These are phyloP conservation scores for Stemphylium beticola DNA, from an alignment of 2,329 filamentous ascomycete species.

Conservation along the genomic window DNA sequence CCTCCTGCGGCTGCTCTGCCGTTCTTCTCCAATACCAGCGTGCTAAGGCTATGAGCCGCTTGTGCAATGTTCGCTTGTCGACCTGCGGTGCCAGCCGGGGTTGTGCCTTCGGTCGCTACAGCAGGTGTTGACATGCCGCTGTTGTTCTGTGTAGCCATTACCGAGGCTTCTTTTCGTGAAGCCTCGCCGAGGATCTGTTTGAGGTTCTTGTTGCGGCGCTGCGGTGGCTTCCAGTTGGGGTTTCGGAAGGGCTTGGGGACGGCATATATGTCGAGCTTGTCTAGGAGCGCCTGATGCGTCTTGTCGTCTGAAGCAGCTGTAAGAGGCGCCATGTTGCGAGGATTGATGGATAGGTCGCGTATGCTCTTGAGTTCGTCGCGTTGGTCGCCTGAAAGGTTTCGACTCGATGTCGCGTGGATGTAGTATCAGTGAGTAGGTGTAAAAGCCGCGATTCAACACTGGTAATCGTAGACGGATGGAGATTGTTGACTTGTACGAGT, in stretches of 20 bases:
- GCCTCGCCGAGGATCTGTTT: constrained; percentile 94
- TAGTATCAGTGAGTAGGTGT: neutral
- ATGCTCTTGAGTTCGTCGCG: constrained; percentile 2
- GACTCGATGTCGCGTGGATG: neutral
- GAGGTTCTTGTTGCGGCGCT: constrained; percentile 98
- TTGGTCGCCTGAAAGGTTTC: neutral
- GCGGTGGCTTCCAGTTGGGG: constrained; percentile 85
- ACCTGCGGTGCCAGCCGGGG: constrained; percentile 70
- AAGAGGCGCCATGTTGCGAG: constrained; percentile 60
- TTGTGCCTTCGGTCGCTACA: constrained; percentile 43
- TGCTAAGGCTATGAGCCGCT: constrained; percentile 83
- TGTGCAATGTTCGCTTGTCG: constrained; percentile 74
- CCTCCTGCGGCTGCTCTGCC: constrained; percentile 44
- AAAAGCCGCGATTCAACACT: neutral
- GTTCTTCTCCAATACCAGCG: constrained; percentile 86
- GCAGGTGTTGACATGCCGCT: constrained; percentile 76
- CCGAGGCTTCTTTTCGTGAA: constrained; percentile 85
- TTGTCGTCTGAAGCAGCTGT: constrained; percentile 77
- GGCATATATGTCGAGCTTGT: constrained; percentile 88
- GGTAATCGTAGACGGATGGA: neutral
- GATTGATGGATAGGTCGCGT: neutral
- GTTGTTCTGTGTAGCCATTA: constrained; percentile 81
- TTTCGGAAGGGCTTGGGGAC: constrained; percentile 91
- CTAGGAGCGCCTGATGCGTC: constrained; percentile 80
- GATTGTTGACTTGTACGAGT: neutral